Conservation (phyloP, 2,329 filamentous ascomycete species). For the Botrytis cinerea region DNA sequence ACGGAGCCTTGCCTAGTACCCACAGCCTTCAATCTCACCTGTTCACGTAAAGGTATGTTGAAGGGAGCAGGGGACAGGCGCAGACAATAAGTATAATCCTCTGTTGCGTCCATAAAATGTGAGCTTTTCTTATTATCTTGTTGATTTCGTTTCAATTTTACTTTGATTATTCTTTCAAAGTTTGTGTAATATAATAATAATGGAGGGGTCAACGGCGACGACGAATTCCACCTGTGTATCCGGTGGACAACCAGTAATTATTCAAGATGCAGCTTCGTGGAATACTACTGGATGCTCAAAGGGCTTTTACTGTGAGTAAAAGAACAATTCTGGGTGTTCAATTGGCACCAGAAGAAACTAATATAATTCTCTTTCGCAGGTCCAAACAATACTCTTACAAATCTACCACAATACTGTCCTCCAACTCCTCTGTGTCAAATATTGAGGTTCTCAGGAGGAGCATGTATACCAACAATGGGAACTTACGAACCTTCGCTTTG, state of each 20-base stretch:
- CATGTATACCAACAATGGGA: constrained; percentile 29
- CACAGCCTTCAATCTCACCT: constrained; percentile 12
- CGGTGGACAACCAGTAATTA: constrained; percentile 14
- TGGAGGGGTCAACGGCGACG: background rate
- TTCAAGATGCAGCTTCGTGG: constrained; percentile 20
- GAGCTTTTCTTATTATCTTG: background rate
- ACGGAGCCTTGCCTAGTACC: background rate
- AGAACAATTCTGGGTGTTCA: background rate
- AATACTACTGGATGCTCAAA: constrained; percentile 15
- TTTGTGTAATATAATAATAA: background rate
- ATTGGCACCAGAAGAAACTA: background rate
- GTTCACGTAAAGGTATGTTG: constrained; percentile 16
- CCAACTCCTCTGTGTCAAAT: constrained; percentile 31
- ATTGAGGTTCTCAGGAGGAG: constrained; percentile 28
- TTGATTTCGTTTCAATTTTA: background rate
- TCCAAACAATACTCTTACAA: constrained; percentile 18
- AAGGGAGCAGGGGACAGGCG: background rate
- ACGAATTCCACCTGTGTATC: constrained; percentile 21
- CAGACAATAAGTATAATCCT: background rate
- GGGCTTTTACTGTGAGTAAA: constrained; percentile 21
- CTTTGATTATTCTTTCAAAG: background rate
- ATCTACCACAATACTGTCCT: constrained; percentile 37
- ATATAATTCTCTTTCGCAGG: constrained; percentile 5
- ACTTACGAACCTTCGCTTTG: constrained; percentile 54
- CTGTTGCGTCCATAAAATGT: background rate